phyloP scores from a whole-genome alignment of 495 filamentous ascomycete species.

The Beverwykella pulmonaria region DNA sequence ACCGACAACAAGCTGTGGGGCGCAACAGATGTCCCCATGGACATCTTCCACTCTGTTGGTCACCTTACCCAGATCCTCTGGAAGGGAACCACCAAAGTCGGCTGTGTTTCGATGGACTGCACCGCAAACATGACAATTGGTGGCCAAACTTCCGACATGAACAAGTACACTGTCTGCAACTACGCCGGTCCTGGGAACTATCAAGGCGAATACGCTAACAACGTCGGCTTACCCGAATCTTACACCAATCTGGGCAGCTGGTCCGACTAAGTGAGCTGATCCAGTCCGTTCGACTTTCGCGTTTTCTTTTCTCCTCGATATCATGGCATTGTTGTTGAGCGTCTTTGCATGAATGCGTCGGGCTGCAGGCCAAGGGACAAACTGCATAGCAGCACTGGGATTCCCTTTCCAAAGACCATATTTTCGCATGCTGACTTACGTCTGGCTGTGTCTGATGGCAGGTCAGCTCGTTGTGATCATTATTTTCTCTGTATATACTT shows the following conservation, averaged over 20 bases:
- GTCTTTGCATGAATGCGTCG: slow-evolving; percentile 25
- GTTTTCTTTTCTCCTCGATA: slow-evolving; percentile 8
- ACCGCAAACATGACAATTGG: slow-evolving; percentile 47
- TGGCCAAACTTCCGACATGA: slow-evolving; percentile 46
- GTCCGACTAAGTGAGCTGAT: slow-evolving; percentile 26
- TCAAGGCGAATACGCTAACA: slow-evolving; percentile 63
- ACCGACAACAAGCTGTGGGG: slow-evolving; percentile 48
- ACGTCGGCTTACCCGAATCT: slow-evolving; percentile 59
- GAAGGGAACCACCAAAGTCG: slow-evolving; percentile 69
- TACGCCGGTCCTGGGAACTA: slow-evolving; percentile 72
- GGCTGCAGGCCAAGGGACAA: slow-evolving; percentile 22
- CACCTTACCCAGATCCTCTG: slow-evolving; percentile 94
- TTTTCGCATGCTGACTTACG: neutral
- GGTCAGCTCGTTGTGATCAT: neutral
- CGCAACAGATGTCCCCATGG: slow-evolving; percentile 45
- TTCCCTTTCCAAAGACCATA: neutral
- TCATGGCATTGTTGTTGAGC: slow-evolving; percentile 17
- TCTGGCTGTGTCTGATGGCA: neutral
- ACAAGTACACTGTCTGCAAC: slow-evolving; percentile 84
- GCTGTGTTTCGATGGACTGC: slow-evolving; percentile 69
- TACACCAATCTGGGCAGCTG: slow-evolving; percentile 38
- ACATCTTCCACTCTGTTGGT: slow-evolving; percentile 71
- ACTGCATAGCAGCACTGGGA: slow-evolving; percentile 10
- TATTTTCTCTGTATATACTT: slow-evolving; percentile 17
- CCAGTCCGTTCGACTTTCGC: neutral